Conservation (phyloP, 2,329 filamentous ascomycete genomes). For the Diplodia seriata region DNA sequence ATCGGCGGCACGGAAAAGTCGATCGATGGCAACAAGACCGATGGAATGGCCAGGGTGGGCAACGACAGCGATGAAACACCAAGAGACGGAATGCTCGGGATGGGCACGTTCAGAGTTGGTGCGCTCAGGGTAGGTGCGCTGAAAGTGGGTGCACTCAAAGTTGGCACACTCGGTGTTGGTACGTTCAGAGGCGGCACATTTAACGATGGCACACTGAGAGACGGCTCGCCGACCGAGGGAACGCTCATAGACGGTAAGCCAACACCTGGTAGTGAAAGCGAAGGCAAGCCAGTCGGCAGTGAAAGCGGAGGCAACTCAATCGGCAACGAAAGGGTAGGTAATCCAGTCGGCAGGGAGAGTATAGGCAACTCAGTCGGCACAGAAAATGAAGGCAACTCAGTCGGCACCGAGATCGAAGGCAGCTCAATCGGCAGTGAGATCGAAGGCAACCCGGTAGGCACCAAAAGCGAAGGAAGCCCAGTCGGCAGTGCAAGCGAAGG, state of each 20-base stretch:
- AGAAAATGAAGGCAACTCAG: neutral
- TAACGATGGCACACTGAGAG: conserved; percentile 1
- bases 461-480: neutral
- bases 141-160: neutral
- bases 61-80: neutral
- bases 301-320: too few species aligned
- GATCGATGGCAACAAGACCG: neutral
- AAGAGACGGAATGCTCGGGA: neutral
- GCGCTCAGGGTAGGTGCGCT: neutral
- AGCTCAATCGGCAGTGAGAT: neutral
- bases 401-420: neutral
- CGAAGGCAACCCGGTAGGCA: neutral
- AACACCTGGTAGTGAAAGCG: neutral
- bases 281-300: neutral
- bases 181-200: neutral
- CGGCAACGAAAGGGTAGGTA: too few species aligned
- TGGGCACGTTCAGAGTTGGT: neutral
- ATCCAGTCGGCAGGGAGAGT: neutral
- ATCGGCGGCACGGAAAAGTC: neutral
- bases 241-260: neutral
- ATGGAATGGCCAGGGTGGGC: neutral
- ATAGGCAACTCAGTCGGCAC: neutral
- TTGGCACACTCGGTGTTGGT: neutral
- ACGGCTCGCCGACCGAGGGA: neutral
- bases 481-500: neutral